Evolutionary conservation across 257 asterid genomes (phyloP), one percentile per base, ranked within the genome.

Genomic region (Linaria vulgaris): DNA sequence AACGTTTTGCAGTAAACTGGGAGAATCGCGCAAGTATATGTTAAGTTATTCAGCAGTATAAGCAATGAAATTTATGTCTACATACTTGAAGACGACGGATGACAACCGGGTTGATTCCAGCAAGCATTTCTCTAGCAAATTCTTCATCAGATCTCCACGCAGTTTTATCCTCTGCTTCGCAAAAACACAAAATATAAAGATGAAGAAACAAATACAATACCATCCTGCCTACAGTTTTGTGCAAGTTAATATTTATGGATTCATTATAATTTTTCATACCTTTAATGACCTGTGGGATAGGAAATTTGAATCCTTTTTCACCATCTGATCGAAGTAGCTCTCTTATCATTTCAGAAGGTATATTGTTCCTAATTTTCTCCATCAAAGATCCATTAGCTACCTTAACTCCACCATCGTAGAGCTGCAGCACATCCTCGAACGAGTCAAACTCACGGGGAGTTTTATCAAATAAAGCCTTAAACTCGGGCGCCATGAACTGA

Each of bases 131-230:
- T 76, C 92, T 80, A 31, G 79, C 87, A 64, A 86, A 88, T 73
- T 86, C 95, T 73, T 82, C 90, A 59, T 88, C 94, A 5, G 95
- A 68, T 72, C 85, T 79, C 96, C 95, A 88, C 20, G 90, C 90
- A 19, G 77, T 69, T 74, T 76, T 74, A 53, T 80, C 82, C 55
- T 78, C 96, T 88, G 81, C 23, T 67, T 39, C 49, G n/a, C n/a
- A n/a, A n/a, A 51, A 46, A 10, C 69, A 37, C 65, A 20, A 58
- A 10, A 15, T 30, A 57, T 34, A 15, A 34, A 54, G 25, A 51
- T 38, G 22, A 55, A 66, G 48, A 3, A 19, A 43, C 10, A 47
- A 56, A 24, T 45, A 45, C 15, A 41, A 23, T 45, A 60, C 17
- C 48, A 2, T 13, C 45, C 45, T 54, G 37, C 49, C 50, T 56